Base-by-base conservation (phyloP, 208 protist genomes). In the Vickermania spadyakhi region DNA sequence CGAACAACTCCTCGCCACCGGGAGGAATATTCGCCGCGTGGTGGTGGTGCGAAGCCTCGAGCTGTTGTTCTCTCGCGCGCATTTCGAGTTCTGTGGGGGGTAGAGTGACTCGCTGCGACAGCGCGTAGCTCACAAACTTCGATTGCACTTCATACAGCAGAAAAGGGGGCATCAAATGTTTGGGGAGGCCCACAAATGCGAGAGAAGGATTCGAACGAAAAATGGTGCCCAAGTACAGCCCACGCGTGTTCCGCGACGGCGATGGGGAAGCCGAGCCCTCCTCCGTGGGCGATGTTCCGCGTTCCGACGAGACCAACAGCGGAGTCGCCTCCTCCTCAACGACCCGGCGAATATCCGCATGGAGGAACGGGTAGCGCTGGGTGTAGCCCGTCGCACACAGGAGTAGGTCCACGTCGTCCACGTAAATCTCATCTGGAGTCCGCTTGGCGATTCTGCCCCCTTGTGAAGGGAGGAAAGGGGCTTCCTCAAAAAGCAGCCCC, bases 61-160 rank as follows among this genome's bases (percentile, higher is more conserved):
- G 60, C 28, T 69, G 70, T 0, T 26, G 21, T 64, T 95, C 78
- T 0, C 58, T 31, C 28, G 61, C 58, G 29, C 55, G 23, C 52
- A 88, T 51, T 22, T 52, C 72, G 13, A 30, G 63, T 25, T 58
- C 62, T 4, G 60, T 66, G 1, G 28, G 18, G 18, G 87, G 87
- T 56, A 92, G 53, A 30, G 42, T 31, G 41, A 91, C 25, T 1
- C 84, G 81, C 56, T 81, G 30, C 0, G 78, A 89, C 58, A 95
- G 92, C 56, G 77, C 79, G 66, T 85, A 92, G 4, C 77, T 72
- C 22, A 92, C 61, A 64, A 92, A 92, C 41, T 79, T 77, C n/a
- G 84, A 45, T 64, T 95, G 88, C 11, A 83, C 85, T 64, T 95
- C 88, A 42, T 89, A 89, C 4, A 95, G 53, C 14, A 95, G 66